Percentiles rank a stretch among this genome's conserved stretches.
Evolutionary conservation across 2,329 filamentous ascomycete species (phyloP).

Genomic region (Colletotrichum sp.): DNA sequence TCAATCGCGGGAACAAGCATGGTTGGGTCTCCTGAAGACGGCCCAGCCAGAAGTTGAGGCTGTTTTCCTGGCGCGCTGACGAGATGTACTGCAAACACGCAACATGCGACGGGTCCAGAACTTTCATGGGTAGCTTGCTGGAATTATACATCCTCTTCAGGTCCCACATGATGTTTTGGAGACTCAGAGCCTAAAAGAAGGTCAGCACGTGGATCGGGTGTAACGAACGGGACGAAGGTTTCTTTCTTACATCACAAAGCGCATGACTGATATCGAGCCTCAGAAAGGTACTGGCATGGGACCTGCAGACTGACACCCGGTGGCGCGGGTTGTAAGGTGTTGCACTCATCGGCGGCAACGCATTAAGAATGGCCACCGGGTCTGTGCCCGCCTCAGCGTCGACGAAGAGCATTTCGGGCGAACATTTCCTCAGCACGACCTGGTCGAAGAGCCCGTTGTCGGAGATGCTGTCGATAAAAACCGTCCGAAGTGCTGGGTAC

Average conservation of each 20-base stretch:
- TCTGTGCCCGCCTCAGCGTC: slow-evolving; percentile 47
- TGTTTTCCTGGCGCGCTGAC: slow-evolving; percentile 34
- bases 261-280: slow-evolving; percentile 57
- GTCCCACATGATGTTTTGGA: slow-evolving; percentile 52
- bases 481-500: slow-evolving; percentile 51
- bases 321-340: slow-evolving; percentile 49
- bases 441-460: slow-evolving; percentile 55
- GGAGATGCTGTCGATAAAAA: slow-evolving; percentile 57
- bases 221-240: background rate
- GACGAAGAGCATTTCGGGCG: slow-evolving; percentile 58
- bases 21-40: slow-evolving; percentile 41
- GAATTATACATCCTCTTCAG: slow-evolving; percentile 49
- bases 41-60: slow-evolving; percentile 51
- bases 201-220: background rate
- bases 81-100: slow-evolving; percentile 44
- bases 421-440: slow-evolving; percentile 50
- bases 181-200: slow-evolving; percentile 32
- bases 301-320: slow-evolving; percentile 54
- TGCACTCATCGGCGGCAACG: slow-evolving; percentile 44
- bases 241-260: slow-evolving; percentile 47
- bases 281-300: slow-evolving; percentile 46
- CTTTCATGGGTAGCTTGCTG: slow-evolving; percentile 35
- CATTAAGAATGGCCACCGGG: slow-evolving; percentile 41
- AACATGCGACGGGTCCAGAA: slow-evolving; percentile 38
- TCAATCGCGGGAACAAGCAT: slow-evolving; percentile 52